A percentile compares a stretch with the other conserved stretches of the same genome.
Evolutionary conservation across 1,139 yeast species (phyloP).

Genomic region (Geotrichum carabidarum): DNA sequence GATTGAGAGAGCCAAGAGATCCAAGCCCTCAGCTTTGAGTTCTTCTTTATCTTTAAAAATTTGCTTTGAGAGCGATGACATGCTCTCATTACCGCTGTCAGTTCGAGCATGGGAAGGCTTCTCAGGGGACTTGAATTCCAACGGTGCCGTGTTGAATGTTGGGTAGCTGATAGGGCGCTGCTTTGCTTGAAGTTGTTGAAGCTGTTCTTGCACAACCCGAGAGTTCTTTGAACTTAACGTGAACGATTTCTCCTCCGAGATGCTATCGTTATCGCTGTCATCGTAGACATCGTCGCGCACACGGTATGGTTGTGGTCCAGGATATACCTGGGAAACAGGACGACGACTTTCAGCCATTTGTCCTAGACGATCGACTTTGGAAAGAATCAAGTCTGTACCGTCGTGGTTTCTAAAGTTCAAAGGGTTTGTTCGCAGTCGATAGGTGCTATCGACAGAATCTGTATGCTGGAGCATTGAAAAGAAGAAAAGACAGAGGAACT

Average conservation of each 20-base stretch:
- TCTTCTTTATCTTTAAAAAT: conserved; percentile 6
- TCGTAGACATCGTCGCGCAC: conserved; percentile 3
- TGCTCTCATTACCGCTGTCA: conserved; percentile 9
- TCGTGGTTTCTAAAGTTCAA: conserved; percentile 15
- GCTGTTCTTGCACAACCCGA: neutral
- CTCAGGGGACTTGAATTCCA: neutral
- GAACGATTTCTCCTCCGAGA: conserved; percentile 10
- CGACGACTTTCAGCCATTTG: conserved; percentile 16
- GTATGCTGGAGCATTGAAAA: conserved; percentile 11
- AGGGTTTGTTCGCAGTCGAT: conserved; percentile 15
- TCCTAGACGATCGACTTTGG: conserved; percentile 16
- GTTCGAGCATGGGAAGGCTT: conserved; percentile 7
- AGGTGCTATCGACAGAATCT: conserved; percentile 16
- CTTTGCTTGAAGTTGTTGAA: neutral
- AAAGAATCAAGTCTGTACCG: conserved; percentile 17
- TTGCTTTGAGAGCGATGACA: conserved; percentile 9
- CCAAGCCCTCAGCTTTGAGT: conserved; percentile 9
- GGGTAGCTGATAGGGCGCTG: conserved; percentile 16
- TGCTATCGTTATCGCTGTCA: conserved; percentile 15
- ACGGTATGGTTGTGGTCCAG: neutral
- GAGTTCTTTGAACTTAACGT: neutral
- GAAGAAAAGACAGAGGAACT: neutral
- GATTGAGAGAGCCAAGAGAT: conserved; percentile 5
- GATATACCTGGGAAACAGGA: conserved; percentile 13
- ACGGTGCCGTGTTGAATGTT: neutral